These are phyloP conservation scores for Umbelopsis isabellina DNA, from an alignment of 192 early-diverging fungal species.

Conservation along the genomic window DNA sequence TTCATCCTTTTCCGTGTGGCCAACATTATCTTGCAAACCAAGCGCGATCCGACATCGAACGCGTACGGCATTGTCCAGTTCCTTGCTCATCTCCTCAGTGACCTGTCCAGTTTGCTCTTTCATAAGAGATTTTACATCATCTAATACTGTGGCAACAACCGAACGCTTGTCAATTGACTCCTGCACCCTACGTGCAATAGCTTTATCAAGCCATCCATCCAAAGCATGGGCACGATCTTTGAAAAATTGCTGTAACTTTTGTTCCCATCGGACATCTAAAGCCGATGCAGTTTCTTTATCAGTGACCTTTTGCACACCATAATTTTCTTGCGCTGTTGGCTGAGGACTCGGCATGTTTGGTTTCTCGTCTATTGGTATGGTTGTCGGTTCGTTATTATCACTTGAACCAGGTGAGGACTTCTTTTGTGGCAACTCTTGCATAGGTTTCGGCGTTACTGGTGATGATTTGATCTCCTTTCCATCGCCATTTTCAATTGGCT, in stretches of 20 bases:
- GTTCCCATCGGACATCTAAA: conserved; percentile 8
- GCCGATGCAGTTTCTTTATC: neutral
- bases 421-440: neutral
- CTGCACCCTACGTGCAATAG: conserved; percentile 3
- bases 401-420: neutral
- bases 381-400: neutral
- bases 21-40: neutral
- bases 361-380: neutral
- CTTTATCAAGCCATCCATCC: conserved; percentile 12
- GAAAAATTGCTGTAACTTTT: conserved; percentile 6
- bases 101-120: neutral
- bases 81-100: neutral
- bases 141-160: neutral
- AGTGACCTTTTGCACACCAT: neutral
- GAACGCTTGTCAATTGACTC: conserved; percentile 4
- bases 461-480: conserved; percentile 4
- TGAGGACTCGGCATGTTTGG: conserved; percentile 1
- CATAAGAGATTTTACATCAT: neutral
- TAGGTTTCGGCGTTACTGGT: neutral
- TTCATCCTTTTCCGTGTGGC: neutral
- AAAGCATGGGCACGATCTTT: conserved; percentile 11
- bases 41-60: conserved; percentile 6
- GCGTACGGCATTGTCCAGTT: neutral
- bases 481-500: neutral
- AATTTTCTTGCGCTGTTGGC: neutral